These are phyloP conservation scores for Colletotrichum chrysophilum DNA, from an alignment of 2,329 filamentous ascomycete genomes.

Conservation along the genomic window DNA sequence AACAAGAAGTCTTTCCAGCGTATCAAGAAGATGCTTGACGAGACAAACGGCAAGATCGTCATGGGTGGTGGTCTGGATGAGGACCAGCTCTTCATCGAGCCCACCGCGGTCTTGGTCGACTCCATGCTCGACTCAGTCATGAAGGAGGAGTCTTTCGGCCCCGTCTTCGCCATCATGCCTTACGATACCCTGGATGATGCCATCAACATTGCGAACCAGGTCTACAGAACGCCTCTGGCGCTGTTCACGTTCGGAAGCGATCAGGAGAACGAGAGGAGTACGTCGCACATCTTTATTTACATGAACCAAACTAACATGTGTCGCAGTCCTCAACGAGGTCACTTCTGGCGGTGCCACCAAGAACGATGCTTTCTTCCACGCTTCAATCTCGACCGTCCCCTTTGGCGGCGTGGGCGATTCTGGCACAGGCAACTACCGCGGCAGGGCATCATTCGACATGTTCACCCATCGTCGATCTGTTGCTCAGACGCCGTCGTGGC, in stretches of 20 bases:
- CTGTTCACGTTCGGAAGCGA: conserved; percentile 87
- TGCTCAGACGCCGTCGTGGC: conserved; percentile 69
- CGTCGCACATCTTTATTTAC: conserved; percentile 25
- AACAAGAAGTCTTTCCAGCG: conserved; percentile 81
- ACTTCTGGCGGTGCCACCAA: conserved; percentile 72
- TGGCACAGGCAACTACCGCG: conserved; percentile 79
- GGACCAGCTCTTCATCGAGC: conserved; percentile 82
- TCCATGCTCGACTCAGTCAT: conserved; percentile 74
- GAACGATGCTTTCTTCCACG: conserved; percentile 64
- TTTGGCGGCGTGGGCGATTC: conserved; percentile 87
- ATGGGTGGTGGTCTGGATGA: conserved; percentile 86
- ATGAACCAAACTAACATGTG: neutral
- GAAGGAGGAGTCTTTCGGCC: conserved; percentile 91
- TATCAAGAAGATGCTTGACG: conserved; percentile 90
- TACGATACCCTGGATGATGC: conserved; percentile 84
- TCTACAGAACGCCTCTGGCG: conserved; percentile 83
- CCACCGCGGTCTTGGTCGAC: conserved; percentile 87
- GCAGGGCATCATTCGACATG: conserved; percentile 73
- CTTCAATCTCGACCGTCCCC: conserved; percentile 70
- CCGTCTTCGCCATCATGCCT: conserved; percentile 83
- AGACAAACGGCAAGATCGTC: conserved; percentile 81
- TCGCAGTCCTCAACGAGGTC: conserved; percentile 62
- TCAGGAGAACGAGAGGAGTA: conserved; percentile 76
- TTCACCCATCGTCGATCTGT: conserved; percentile 67
- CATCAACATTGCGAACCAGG: conserved; percentile 78